These are phyloP conservation scores for Hortaea werneckii DNA, from an alignment of 2,329 filamentous ascomycete genomes.

Conservation along the genomic window DNA sequence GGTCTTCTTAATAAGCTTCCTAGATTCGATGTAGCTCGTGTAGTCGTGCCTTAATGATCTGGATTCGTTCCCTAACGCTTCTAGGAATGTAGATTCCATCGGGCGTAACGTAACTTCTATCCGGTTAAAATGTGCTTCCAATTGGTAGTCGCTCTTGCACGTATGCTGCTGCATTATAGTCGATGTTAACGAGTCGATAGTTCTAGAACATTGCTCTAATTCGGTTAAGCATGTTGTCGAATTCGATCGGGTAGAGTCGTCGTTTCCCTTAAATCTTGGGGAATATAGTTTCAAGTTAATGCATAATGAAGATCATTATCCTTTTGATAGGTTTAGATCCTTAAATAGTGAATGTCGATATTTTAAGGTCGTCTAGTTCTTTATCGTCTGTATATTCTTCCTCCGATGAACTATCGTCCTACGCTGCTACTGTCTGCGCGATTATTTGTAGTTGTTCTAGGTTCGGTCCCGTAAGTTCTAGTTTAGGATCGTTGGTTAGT, in stretches of 20 bases:
- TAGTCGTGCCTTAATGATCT: not conserved
- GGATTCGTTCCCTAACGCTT: conserved; percentile 1
- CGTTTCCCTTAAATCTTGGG: not conserved
- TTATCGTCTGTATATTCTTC: too few species aligned
- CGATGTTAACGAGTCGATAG: conserved; percentile 1
- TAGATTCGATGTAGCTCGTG: not conserved
- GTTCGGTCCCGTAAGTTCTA: too few species aligned
- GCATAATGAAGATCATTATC: too few species aligned
- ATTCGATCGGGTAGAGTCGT: conserved; percentile 3
- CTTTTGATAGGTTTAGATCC: too few species aligned
- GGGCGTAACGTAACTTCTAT: conserved; percentile 2
- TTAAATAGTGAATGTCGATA: too few species aligned
- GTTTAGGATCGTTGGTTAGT: too few species aligned
- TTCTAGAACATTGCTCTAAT: conserved; percentile 6
- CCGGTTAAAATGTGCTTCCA: conserved; percentile 3
- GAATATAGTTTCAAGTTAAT: too few species aligned
- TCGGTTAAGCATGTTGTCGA: conserved; percentile 3
- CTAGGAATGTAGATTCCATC: conserved; percentile 3
- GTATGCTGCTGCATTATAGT: not conserved
- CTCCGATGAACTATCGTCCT: too few species aligned
- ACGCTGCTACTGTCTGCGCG: too few species aligned
- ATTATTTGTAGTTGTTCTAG: too few species aligned
- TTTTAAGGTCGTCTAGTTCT: too few species aligned
- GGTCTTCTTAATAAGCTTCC: not conserved
- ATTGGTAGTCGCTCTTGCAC: conserved; percentile 4